Base-by-base conservation (phyloP, 257 asterid genomes). In the Scutellaria minor region DNA sequence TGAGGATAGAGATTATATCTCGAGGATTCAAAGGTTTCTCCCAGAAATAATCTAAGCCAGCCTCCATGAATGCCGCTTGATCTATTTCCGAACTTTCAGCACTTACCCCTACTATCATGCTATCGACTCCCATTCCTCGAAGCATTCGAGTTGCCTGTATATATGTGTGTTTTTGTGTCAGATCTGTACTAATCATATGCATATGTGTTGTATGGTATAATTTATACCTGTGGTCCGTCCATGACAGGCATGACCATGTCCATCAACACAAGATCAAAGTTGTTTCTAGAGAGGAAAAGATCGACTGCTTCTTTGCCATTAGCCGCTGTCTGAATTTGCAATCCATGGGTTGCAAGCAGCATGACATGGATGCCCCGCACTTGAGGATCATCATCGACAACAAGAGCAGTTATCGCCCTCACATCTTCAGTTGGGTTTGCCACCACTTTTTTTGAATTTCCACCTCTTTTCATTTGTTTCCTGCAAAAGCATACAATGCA, bases 161-260 rank as follows among this genome's bases (percentile, higher is more conserved):
- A 31, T 31, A 31, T 12, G 83, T 75, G 48, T 7, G 74, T 62
- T 9, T 83, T 75, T 62, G 37, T 31, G 37, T 31, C 5, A 31
- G 5, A 2, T 31, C 5, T 1, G 37, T 31, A 31, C 37, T 31
- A 31, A 31, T 31, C 37, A 31, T 4, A 31, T 31, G 0, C 37
- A 31, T 31, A 31, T 3, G 37, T 31, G 2, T 31, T 31, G 2
- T 31, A 31, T 31, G 5, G 37, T 31, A 2, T 31, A 31, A 31
- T 31, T 31, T 31, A 31, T 31, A 31, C 37, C 37, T 31, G 5
- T 1, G 37, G 37, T 31, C 37, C 37, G 3, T 31, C 37, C 87
- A 82, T 86, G 57, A 84, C 51, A 0, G 83, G 90, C 91, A 88
- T 86, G 50, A 83, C 87, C 84, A 78, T 68, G 77, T 84, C 88